Evolutionary conservation across 140 eudicot genomes (phyloP).

Genomic region (Erigeron philadelphicus): DNA sequence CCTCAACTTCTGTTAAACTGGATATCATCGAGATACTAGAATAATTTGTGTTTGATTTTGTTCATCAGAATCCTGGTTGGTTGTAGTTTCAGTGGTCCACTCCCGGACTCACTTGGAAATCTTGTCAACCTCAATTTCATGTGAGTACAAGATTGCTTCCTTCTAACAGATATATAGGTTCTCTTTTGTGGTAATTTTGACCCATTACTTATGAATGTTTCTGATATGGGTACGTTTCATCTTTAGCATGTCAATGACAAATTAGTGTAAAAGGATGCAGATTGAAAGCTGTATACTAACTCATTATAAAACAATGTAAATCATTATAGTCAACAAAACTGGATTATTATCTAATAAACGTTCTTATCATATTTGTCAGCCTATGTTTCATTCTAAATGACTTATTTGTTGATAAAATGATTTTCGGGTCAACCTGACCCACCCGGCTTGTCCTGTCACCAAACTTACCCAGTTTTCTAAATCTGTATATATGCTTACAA

Average conservation of each 20-base stretch:
- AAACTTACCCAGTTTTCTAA: background rate
- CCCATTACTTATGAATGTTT: constrained; percentile 5
- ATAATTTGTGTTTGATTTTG: constrained; percentile 17
- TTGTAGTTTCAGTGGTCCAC: constrained; percentile 60
- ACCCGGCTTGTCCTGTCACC: background rate
- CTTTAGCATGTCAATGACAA: too few relatives aligned
- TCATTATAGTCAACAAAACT: background rate
- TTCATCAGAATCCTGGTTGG: constrained; percentile 54
- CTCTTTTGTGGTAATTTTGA: constrained; percentile 16
- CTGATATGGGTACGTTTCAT: background rate
- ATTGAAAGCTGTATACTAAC: background rate
- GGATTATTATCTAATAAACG: background rate
- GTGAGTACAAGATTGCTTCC: constrained; percentile 41
- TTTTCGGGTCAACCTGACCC: background rate
- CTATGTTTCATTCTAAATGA: background rate
- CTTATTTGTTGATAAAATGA: background rate
- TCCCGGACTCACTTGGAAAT: constrained; percentile 69
- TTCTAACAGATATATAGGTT: background rate
- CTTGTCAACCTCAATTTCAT: constrained; percentile 39
- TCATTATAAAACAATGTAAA: background rate
- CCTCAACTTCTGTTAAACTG: background rate
- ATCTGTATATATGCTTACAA: background rate
- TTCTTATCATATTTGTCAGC: background rate
- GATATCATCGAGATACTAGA: background rate
- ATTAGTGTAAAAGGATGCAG: too few relatives aligned